phyloP scores from a whole-genome alignment of 306 rosid species.

The Quillaja saponaria region DNA sequence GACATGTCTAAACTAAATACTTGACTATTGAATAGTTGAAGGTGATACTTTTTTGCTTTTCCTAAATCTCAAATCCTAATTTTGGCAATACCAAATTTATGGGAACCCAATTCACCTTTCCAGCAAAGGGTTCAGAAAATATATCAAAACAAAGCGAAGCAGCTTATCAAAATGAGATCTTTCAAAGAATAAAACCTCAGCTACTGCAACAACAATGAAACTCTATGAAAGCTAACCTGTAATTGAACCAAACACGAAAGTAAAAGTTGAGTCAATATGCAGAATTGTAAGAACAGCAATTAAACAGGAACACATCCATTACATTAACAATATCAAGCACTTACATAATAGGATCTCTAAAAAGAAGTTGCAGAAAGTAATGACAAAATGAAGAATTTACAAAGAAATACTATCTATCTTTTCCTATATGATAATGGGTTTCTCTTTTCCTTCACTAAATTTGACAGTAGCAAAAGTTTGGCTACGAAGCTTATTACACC shows the following conservation, averaged over 20 bases:
- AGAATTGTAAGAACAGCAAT: conserved; percentile 17
- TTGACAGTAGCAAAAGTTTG: conserved; percentile 6
- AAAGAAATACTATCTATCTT: conserved; percentile 1
- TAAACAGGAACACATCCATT: not conserved
- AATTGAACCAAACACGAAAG: conserved; percentile 22
- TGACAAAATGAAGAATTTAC: conserved; percentile 4
- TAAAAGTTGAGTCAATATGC: not conserved
- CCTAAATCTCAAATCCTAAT: conserved; percentile 15
- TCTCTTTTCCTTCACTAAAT: conserved; percentile 15
- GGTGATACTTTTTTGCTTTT: not conserved
- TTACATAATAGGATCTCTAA: conserved; percentile 33
- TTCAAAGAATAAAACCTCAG: conserved; percentile 19
- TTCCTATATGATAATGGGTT: not conserved
- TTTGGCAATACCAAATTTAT: conserved; percentile 20
- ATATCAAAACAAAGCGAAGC: conserved; percentile 22
- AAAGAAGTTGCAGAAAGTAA: not conserved
- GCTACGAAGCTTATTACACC: conserved; percentile 23
- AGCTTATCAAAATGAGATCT: conserved; percentile 21
- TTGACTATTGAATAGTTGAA: conserved; percentile 9
- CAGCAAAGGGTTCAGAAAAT: not conserved
- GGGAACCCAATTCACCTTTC: conserved; percentile 5
- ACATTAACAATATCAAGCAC: conserved; percentile 28
- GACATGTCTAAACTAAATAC: conserved; percentile 54
- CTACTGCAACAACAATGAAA: conserved; percentile 15
- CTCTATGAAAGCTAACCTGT: conserved; percentile 34